These are phyloP conservation scores for Chloranthus sessilifolius DNA, from an alignment of 164 flowering plant genomes.

Conservation along the genomic window DNA sequence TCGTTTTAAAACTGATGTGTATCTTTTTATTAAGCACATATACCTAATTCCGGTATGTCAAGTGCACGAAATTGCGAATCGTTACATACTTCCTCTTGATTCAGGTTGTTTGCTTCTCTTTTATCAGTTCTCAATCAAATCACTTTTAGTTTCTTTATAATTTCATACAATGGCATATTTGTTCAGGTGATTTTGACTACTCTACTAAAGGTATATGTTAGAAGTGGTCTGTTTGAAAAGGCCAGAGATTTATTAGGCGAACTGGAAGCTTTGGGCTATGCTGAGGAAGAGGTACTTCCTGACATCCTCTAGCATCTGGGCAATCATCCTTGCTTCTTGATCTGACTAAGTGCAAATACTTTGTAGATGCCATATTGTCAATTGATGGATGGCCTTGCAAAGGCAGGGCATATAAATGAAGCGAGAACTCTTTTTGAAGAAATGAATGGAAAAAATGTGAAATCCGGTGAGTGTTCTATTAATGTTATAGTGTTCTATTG, in stretches of 20 bases:
- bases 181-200: constrained; percentile 91
- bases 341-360: neutral
- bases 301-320: neutral
- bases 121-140: no score
- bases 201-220: constrained; percentile 79
- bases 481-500: no score
- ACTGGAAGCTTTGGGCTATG: constrained; percentile 67
- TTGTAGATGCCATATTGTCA: constrained; percentile 85
- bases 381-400: constrained; percentile 87
- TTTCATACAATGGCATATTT: no score
- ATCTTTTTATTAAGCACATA: no score
- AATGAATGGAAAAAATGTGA: constrained; percentile 52
- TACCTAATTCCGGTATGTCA: no score
- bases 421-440: constrained; percentile 66
- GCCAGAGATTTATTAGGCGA: constrained; percentile 57
- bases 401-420: constrained; percentile 67
- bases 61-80: no score
- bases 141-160: constrained; percentile 6
- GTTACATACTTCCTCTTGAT: no score
- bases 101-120: no score
- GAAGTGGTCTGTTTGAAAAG: constrained; percentile 78
- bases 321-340: neutral
- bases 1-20: no score
- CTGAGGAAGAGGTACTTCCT: constrained; percentile 63
- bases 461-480: constrained; percentile 40